phyloP scores from a whole-genome alignment of 2,329 filamentous ascomycete genomes.

The Colletotrichum shisoi region DNA sequence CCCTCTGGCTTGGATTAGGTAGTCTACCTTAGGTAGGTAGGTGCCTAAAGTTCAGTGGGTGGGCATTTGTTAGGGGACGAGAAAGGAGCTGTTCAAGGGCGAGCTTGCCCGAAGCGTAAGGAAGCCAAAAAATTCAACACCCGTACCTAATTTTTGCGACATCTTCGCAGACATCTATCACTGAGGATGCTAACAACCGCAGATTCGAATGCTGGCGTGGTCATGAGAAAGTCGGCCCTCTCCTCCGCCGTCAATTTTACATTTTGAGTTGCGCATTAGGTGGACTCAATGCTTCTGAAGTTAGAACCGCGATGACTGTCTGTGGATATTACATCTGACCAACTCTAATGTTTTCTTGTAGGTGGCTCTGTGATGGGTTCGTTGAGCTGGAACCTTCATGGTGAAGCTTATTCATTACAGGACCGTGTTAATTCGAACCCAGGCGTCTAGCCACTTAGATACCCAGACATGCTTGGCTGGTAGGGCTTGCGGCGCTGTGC shows the following conservation, averaged over 20 bases:
- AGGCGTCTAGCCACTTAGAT: neutral
- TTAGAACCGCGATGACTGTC: neutral
- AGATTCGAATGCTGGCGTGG: neutral
- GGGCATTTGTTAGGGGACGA: neutral
- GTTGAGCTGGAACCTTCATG: neutral
- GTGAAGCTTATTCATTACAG: neutral
- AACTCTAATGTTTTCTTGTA: too few species aligned
- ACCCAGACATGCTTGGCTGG: too few species aligned
- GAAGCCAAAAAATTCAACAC: conserved; percentile 17
- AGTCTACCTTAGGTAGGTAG: too few species aligned
- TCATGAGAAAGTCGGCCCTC: neutral
- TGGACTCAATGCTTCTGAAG: too few species aligned
- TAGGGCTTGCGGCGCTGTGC: neutral
- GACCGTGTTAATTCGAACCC: neutral
- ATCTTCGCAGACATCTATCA: neutral
- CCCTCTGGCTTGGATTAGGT: neutral
- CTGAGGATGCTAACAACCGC: too few species aligned
- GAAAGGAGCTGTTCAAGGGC: conserved; percentile 11
- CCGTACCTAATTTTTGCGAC: neutral
- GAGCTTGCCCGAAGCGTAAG: conserved; percentile 23
- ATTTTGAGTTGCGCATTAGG: too few species aligned
- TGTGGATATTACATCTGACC: too few species aligned
- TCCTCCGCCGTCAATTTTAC: too few species aligned
- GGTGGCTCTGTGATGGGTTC: neutral
- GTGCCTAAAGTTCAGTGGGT: neutral